Percentiles rank a stretch among this genome's conserved stretches.
These are phyloP conservation scores for Pseudognaphalium luteoalbum DNA, from an alignment of 129 eudicot genomes.

Conservation along the genomic window DNA sequence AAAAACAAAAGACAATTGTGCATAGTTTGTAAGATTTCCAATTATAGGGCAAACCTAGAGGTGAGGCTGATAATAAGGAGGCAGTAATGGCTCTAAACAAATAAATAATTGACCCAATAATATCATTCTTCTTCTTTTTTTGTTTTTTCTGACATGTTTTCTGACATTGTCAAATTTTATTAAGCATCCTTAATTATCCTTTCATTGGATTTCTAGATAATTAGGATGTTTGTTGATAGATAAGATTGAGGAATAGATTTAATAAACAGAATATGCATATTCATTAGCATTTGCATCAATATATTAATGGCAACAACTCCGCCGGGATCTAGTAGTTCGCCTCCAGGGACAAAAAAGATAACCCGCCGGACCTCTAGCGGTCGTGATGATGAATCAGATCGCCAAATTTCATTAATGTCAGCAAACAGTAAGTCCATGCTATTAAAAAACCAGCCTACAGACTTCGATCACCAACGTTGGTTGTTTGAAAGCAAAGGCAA, in stretches of 20 bases:
- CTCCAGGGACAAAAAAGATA: slow-evolving; percentile 39
- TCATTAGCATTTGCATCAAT: background rate
- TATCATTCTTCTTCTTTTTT: slow-evolving; percentile 12
- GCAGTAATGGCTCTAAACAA: background rate
- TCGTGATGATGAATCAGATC: slow-evolving; percentile 27
- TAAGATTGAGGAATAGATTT: background rate
- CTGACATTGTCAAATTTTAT: background rate
- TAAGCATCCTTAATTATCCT: background rate
- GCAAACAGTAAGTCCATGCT: slow-evolving; percentile 59
- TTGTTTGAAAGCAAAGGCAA: slow-evolving; percentile 86
- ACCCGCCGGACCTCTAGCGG: slow-evolving; percentile 56
- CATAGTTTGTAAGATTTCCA: background rate
- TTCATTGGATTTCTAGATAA: background rate
- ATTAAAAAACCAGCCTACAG: slow-evolving; percentile 61
- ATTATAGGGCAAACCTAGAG: background rate
- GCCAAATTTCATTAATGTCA: slow-evolving; percentile 5
- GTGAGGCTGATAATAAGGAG: background rate
- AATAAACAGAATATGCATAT: background rate
- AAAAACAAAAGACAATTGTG: background rate
- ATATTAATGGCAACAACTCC: slow-evolving; percentile 9
- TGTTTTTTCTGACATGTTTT: background rate
- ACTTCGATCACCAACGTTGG: slow-evolving; percentile 88
- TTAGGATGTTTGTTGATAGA: slow-evolving; percentile 6
- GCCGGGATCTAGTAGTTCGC: slow-evolving; percentile 19
- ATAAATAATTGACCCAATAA: background rate